Percentiles rank a stretch among this genome's conserved stretches.
Conservation (phyloP, 306 rosid genomes). For the Casuarina cunninghamiana region DNA sequence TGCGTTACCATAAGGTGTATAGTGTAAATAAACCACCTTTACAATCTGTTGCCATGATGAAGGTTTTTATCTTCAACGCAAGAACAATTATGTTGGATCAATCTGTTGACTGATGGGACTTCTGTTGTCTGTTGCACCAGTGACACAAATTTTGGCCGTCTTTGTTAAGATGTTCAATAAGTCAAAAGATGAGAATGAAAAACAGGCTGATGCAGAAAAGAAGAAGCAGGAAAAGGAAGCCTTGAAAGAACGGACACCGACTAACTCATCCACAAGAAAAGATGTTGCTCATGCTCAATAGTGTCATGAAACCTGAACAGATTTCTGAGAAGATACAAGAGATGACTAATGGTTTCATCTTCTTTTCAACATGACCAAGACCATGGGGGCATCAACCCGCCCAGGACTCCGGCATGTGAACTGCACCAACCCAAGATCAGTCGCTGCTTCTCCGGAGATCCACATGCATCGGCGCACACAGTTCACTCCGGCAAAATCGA, state of each 20-base stretch:
- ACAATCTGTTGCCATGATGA: neutral
- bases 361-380: neutral
- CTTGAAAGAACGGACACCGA: constrained; percentile 67
- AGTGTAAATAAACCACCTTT: neutral
- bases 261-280: constrained; percentile 39
- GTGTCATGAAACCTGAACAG: constrained; percentile 14
- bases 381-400: neutral
- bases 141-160: constrained; percentile 79
- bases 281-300: constrained; percentile 35
- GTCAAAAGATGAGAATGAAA: constrained; percentile 91
- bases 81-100: neutral
- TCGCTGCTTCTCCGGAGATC: neutral
- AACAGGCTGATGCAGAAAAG: constrained; percentile 82
- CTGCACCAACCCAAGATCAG: neutral
- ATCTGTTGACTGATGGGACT: constrained; percentile 9
- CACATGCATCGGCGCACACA: neutral
- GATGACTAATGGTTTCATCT: neutral
- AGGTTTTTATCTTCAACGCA: neutral
- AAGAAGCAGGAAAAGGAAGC: constrained; percentile 92
- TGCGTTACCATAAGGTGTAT: neutral
- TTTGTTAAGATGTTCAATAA: constrained; percentile 87
- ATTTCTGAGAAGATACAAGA: neutral
- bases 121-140: constrained; percentile 43
- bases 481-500: neutral
- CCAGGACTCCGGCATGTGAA: neutral